Evolutionary conservation across 108 stramenopile genomes (phyloP).

Genomic region (Skeletonema potamos): DNA sequence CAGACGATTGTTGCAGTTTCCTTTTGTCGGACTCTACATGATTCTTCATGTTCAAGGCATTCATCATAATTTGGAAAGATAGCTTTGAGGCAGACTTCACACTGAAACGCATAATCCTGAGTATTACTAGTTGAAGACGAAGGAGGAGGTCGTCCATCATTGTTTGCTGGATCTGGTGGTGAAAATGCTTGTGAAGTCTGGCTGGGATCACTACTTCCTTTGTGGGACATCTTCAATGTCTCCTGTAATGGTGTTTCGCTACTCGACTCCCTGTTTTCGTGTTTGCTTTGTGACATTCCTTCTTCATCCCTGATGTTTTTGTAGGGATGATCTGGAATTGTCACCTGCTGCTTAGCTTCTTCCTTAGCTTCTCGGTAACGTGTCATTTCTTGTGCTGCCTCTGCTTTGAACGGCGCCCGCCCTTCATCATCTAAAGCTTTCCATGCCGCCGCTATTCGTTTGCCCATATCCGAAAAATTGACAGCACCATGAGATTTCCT

Average conservation of each 20-base stretch:
- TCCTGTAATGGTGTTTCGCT: background rate
- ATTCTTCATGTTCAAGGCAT: conserved; percentile 24
- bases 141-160: background rate
- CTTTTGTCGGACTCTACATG: conserved; percentile 3
- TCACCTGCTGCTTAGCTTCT: background rate
- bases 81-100: conserved; percentile 22
- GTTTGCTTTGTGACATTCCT: background rate
- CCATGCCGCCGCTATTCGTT: conserved; percentile 67
- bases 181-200: background rate
- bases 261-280: background rate
- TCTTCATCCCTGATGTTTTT: background rate
- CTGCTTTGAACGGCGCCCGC: conserved; percentile 47
- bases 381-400: conserved; percentile 47
- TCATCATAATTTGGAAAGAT: conserved; percentile 28
- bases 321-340: background rate
- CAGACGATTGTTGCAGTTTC: background rate
- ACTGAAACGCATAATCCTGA: conserved; percentile 26
- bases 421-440: conserved; percentile 40
- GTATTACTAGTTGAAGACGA: background rate
- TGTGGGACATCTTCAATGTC: background rate
- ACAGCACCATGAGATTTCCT: conserved; percentile 1
- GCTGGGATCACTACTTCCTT: background rate
- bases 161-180: background rate
- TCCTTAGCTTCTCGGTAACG: conserved; percentile 26
- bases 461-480: conserved; percentile 45